Percentiles rank a stretch among this genome's conserved stretches.
These are phyloP conservation scores for Ascocoryne sarcoides DNA, from an alignment of 2,329 filamentous ascomycete genomes.

Conservation along the genomic window DNA sequence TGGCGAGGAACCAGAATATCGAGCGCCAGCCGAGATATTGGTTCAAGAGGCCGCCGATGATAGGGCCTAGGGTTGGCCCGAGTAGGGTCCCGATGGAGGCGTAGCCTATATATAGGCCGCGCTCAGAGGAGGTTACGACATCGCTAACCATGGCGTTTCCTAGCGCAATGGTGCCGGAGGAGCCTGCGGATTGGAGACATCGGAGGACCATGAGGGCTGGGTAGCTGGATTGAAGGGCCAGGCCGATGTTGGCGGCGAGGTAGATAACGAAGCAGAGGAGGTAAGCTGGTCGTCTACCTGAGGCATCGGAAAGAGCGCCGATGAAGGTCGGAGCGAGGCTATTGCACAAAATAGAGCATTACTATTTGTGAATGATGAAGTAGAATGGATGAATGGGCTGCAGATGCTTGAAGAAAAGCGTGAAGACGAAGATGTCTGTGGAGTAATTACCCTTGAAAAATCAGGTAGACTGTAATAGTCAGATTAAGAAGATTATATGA, in stretches of 20 bases:
- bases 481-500: neutral
- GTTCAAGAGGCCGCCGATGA: conserved; percentile 17
- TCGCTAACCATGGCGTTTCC: conserved; percentile 54
- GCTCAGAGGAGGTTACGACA: conserved; percentile 50
- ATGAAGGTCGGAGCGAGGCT: neutral
- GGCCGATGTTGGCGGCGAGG: conserved; percentile 44
- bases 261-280: conserved; percentile 44
- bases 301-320: conserved; percentile 34
- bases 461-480: neutral
- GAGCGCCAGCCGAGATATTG: conserved; percentile 21
- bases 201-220: conserved; percentile 38
- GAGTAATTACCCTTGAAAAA: too few relatives aligned
- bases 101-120: conserved; percentile 56
- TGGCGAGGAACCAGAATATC: conserved; percentile 43
- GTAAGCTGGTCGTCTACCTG: conserved; percentile 46
- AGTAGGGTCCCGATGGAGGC: conserved; percentile 31
- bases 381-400: neutral
- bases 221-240: conserved; percentile 42
- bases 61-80: conserved; percentile 23
- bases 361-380: neutral
- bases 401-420: too few relatives aligned
- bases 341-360: neutral
- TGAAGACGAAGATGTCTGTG: too few relatives aligned
- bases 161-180: conserved; percentile 50
- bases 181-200: conserved; percentile 41